These are phyloP conservation scores for Dendrostoma leiphaemia DNA, from an alignment of 2,329 filamentous ascomycete genomes.

Conservation along the genomic window DNA sequence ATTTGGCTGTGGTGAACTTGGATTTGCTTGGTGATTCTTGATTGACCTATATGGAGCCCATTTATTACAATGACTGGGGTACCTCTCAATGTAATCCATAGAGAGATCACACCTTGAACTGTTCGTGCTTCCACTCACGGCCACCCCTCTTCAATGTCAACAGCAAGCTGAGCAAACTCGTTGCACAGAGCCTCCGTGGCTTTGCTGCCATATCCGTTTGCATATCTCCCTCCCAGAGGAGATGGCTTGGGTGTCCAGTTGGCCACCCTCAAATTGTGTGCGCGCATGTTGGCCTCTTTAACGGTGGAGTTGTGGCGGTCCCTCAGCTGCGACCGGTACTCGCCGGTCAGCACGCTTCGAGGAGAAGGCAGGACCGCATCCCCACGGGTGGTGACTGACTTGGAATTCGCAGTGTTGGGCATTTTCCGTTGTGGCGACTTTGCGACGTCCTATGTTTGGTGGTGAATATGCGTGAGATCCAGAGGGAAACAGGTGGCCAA, in stretches of 20 bases:
- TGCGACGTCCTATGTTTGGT: background rate
- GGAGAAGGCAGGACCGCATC: background rate
- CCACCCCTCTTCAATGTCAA: slow-evolving; percentile 4
- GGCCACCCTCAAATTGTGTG: background rate
- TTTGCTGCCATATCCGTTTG: background rate
- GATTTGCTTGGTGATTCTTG: too few species aligned
- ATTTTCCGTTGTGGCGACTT: background rate
- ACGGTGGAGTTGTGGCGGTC: background rate
- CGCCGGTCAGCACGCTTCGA: background rate
- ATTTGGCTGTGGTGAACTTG: too few species aligned
- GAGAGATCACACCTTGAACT: too few species aligned
- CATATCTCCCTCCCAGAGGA: background rate
- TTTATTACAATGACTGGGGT: too few species aligned
- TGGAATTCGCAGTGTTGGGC: background rate
- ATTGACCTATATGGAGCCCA: too few species aligned
- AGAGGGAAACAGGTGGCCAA: too few species aligned
- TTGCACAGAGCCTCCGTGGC: background rate
- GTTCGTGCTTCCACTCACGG: background rate
- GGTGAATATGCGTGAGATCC: too few species aligned
- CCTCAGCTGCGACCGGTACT: background rate
- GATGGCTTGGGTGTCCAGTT: background rate
- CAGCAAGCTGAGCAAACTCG: slow-evolving; percentile 5
- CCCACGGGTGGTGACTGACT: background rate
- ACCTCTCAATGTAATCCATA: too few species aligned
- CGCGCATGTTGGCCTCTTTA: background rate